Conservation (phyloP, 805 yeast genomes). For the Metschnikowia amazonensis region DNA sequence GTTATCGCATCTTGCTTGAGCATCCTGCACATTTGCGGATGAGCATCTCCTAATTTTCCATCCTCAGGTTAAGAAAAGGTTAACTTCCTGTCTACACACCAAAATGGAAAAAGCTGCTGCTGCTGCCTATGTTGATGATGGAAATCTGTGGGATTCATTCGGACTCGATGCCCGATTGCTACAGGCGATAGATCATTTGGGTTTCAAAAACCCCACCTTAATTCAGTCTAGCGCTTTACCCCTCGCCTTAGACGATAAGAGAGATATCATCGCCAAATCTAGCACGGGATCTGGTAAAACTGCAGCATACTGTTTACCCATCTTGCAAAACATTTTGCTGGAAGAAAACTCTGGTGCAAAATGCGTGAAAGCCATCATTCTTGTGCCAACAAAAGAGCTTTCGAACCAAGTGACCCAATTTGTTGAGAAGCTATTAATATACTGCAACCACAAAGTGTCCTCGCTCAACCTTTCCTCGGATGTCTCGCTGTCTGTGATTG, state of each 20-base stretch:
- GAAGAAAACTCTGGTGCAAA: conserved; percentile 27
- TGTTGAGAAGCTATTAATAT: conserved; percentile 61
- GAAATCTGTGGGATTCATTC: conserved; percentile 67
- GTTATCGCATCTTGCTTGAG: neutral
- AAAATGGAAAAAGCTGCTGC: conserved; percentile 44
- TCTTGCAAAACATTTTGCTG: conserved; percentile 68
- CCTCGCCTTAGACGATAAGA: conserved; percentile 80
- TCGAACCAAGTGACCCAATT: conserved; percentile 80
- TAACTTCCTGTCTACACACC: neutral
- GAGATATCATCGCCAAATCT: conserved; percentile 91
- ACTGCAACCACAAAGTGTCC: conserved; percentile 63
- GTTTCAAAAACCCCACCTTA: conserved; percentile 82
- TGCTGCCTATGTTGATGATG: conserved; percentile 67
- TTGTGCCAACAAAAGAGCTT: conserved; percentile 92
- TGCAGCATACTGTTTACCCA: conserved; percentile 84
- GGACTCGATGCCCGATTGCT: conserved; percentile 76
- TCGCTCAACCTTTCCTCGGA: conserved; percentile 64
- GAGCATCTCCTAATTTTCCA: conserved; percentile 18
- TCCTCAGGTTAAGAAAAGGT: neutral
- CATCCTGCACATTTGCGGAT: conserved; percentile 13
- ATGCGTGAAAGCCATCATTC: conserved; percentile 55
- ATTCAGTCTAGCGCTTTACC: conserved; percentile 92
- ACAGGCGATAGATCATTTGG: conserved; percentile 79
- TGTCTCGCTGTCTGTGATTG: conserved; percentile 65
- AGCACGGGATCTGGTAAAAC: conserved; percentile 97